Percentiles rank a stretch among this genome's conserved stretches.
Evolutionary conservation across 2,329 filamentous ascomycete species (phyloP).

Genomic region (Exophiala xenobiotica): DNA sequence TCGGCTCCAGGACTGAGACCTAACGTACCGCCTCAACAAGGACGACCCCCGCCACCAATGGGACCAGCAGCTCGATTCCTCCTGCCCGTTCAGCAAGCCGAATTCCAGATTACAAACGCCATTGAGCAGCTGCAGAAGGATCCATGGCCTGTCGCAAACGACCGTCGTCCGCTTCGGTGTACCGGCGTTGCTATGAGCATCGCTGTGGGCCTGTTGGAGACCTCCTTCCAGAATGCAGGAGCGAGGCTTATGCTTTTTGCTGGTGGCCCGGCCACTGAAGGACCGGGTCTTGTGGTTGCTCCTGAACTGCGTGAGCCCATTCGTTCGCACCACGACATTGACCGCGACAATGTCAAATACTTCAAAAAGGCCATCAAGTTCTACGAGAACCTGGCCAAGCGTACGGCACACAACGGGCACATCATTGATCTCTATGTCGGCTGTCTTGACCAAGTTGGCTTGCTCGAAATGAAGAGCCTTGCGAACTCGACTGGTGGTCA

Average conservation of each 20-base stretch:
- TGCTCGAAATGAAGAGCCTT: slow-evolving; percentile 96
- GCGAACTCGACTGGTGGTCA: slow-evolving; percentile 95
- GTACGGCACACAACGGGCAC: slow-evolving; percentile 93
- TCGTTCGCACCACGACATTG: slow-evolving; percentile 96
- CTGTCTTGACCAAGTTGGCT: slow-evolving; percentile 93
- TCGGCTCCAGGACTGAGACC: slow-evolving; percentile 71
- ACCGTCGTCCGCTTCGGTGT: slow-evolving; percentile 85
- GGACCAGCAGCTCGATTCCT: slow-evolving; percentile 87
- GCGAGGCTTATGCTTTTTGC: slow-evolving; percentile 97
- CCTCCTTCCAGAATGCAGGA: slow-evolving; percentile 91
- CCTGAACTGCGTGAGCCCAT: slow-evolving; percentile 95
- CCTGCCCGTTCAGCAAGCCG: slow-evolving; percentile 89
- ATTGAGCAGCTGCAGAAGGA: slow-evolving; percentile 95
- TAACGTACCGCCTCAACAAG: slow-evolving; percentile 67
- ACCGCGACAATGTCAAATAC: slow-evolving; percentile 98
- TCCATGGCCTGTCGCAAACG: slow-evolving; percentile 94
- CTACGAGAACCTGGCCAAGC: slow-evolving; percentile 90
- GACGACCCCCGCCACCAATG: slow-evolving; percentile 70
- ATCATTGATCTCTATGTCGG: slow-evolving; percentile 97
- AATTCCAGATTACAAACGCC: slow-evolving; percentile 95
- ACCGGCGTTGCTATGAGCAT: slow-evolving; percentile 96
- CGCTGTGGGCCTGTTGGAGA: slow-evolving; percentile 86
- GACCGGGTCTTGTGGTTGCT: slow-evolving; percentile 93
- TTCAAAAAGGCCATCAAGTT: slow-evolving; percentile 99
- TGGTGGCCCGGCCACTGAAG: slow-evolving; percentile 91